These are phyloP conservation scores for Bretziella fagacearum DNA, from an alignment of 2,329 filamentous ascomycete genomes.

Conservation along the genomic window DNA sequence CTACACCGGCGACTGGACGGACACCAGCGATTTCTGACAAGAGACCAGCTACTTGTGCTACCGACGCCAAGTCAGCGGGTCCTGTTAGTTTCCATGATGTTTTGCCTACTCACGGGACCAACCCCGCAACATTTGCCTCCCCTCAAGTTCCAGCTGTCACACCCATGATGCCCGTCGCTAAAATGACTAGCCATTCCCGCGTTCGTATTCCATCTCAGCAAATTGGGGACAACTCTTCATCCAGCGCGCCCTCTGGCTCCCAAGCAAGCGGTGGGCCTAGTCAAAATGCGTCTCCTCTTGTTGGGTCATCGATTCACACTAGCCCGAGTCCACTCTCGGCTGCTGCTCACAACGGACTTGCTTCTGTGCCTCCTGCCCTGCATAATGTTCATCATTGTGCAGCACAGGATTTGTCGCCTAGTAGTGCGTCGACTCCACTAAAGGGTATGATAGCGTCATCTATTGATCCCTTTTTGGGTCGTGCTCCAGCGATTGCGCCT, in stretches of 20 bases:
- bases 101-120: conserved; percentile 42
- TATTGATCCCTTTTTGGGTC: conserved; percentile 22
- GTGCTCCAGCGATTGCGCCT: conserved; percentile 1
- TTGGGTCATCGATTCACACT: conserved; percentile 45
- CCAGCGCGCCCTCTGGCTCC: conserved; percentile 48
- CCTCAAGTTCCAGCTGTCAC: conserved; percentile 66
- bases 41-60: too few relatives aligned
- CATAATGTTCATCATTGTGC: conserved; percentile 16
- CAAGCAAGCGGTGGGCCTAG: conserved; percentile 39
- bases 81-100: conserved; percentile 26
- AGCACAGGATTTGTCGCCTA: conserved; percentile 44
- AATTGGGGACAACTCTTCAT: conserved; percentile 44
- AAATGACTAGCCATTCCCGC: conserved; percentile 64
- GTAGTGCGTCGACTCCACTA: conserved; percentile 34
- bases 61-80: conserved; percentile 1
- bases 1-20: neutral
- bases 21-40: neutral
- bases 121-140: conserved; percentile 46
- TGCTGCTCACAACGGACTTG: conserved; percentile 2
- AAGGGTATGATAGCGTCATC: conserved; percentile 37
- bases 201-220: conserved; percentile 67
- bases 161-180: conserved; percentile 50
- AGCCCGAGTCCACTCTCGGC: conserved; percentile 49
- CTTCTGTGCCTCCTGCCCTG: neutral
- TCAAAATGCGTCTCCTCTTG: conserved; percentile 42